A percentile compares a stretch with the other conserved stretches of the same genome.
Evolutionary conservation across 2,329 filamentous ascomycete species (phyloP).

Genomic region (Fusarium tanahbumbuense): DNA sequence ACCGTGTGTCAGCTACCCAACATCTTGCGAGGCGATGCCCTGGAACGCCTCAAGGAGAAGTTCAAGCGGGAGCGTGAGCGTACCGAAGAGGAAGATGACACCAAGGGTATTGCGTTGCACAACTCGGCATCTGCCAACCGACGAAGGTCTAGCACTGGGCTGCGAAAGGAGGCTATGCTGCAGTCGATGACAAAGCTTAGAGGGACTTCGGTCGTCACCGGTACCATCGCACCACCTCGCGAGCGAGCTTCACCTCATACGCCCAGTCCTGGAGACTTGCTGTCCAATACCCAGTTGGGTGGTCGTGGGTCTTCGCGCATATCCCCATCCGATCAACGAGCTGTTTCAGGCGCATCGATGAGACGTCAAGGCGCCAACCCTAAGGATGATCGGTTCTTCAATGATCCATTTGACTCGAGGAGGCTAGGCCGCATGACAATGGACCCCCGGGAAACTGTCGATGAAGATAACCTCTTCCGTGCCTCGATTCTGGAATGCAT

Average conservation of each 20-base stretch:
- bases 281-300: constrained; percentile 80
- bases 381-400: constrained; percentile 62
- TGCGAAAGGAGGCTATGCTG: constrained; percentile 83
- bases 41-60: constrained; percentile 91
- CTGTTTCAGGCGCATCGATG: constrained; percentile 39
- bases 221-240: constrained; percentile 55
- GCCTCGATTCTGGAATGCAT: constrained; percentile 94
- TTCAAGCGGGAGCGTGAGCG: constrained; percentile 87
- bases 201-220: constrained; percentile 57
- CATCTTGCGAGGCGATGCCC: constrained; percentile 82
- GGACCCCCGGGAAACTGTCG: constrained; percentile 82
- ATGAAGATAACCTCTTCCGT: constrained; percentile 90
- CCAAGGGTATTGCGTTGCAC: constrained; percentile 93
- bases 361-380: constrained; percentile 57
- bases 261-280: constrained; percentile 79
- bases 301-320: constrained; percentile 64
- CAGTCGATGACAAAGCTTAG: constrained; percentile 70
- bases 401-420: constrained; percentile 68
- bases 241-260: constrained; percentile 59
- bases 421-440: constrained; percentile 62
- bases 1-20: constrained; percentile 93
- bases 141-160: constrained; percentile 76
- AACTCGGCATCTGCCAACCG: constrained; percentile 76
- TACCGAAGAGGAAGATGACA: constrained; percentile 79
- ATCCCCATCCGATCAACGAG: constrained; percentile 35